Conservation (phyloP, 2,329 filamentous ascomycete genomes). For the Myrmaecium sp. region DNA sequence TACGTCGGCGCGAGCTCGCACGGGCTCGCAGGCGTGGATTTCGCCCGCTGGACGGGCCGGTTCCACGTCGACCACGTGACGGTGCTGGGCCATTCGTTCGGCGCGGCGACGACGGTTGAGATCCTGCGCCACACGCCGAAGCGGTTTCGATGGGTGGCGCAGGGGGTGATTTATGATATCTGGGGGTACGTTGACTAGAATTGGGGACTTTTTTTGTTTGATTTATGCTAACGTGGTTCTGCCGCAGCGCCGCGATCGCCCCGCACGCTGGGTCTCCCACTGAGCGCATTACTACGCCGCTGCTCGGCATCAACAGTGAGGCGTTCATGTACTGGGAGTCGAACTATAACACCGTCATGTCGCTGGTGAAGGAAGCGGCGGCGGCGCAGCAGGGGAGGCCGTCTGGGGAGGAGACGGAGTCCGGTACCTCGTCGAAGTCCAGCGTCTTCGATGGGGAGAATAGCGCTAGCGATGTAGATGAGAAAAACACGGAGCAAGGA, state of each 20-base stretch:
- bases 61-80: constrained; percentile 42
- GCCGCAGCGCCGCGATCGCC: constrained; percentile 29
- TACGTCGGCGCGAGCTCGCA: constrained; percentile 41
- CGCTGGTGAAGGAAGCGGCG: constrained; percentile 38
- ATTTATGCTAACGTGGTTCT: constrained; percentile 9
- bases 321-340: constrained; percentile 54
- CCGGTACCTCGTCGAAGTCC: no score
- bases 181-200: no score
- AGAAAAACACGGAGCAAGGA: constrained; percentile 28
- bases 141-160: constrained; percentile 39
- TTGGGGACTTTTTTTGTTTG: background rate
- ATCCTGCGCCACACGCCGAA: constrained; percentile 35
- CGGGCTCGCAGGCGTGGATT: constrained; percentile 39
- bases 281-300: constrained; percentile 33
- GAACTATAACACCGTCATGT: constrained; percentile 42
- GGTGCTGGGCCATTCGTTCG: constrained; percentile 49
- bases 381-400: no score
- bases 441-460: no score
- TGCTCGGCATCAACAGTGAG: constrained; percentile 49
- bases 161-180: constrained; percentile 49
- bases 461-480: no score
- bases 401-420: no score
- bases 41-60: constrained; percentile 38
- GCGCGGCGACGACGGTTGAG: constrained; percentile 46
- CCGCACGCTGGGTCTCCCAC: constrained; percentile 25